Conservation (phyloP, 495 filamentous ascomycete species). For the Xylaria castorea region DNA sequence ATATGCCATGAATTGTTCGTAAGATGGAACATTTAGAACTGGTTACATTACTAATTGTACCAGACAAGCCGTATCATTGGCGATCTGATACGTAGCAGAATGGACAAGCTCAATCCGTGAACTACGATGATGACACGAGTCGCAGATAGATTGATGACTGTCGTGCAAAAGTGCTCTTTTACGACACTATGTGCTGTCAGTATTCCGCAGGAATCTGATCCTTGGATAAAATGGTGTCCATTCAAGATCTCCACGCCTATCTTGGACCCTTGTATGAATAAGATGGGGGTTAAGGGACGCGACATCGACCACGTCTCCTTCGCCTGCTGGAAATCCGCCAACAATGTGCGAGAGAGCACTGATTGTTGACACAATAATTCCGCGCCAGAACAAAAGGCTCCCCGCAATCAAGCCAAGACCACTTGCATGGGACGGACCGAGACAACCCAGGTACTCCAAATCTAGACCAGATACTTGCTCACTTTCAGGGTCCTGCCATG, state of each 20-base stretch:
- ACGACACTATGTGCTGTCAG: background rate
- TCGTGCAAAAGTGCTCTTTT: background rate
- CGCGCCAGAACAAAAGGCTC: background rate
- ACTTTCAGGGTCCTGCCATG: slow-evolving; percentile 2
- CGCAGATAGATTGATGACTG: background rate
- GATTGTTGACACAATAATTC: background rate
- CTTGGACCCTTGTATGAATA: slow-evolving; percentile 5
- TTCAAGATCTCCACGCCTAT: slow-evolving; percentile 2
- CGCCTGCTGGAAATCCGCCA: background rate
- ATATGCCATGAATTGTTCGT: background rate
- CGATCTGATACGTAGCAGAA: background rate
- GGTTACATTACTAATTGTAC: background rate
- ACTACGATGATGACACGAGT: background rate
- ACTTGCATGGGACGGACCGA: slow-evolving; percentile 1
- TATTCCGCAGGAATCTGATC: background rate
- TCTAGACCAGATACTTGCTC: background rate
- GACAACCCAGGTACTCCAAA: background rate
- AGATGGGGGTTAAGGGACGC: background rate
- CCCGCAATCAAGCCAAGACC: background rate
- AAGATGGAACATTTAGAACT: background rate
- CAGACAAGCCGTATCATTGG: background rate
- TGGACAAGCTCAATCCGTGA: background rate
- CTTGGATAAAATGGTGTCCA: background rate
- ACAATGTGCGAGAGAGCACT: background rate
- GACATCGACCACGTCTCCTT: background rate